Evolutionary conservation across 1,139 yeast genomes (phyloP).

Genomic region (Yamadazyma membranifaciens): DNA sequence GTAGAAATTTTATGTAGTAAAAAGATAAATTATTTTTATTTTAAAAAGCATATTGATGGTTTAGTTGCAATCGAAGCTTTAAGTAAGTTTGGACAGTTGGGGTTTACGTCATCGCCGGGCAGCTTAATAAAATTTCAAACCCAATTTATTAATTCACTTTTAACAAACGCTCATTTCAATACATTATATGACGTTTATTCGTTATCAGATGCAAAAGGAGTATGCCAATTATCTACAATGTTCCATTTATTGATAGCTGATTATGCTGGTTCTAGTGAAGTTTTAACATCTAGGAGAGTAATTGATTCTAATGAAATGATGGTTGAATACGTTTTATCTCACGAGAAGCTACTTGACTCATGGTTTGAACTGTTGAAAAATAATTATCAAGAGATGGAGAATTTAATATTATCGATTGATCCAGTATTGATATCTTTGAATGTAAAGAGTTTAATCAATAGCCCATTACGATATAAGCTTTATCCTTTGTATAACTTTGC

Average conservation of each 20-base stretch:
- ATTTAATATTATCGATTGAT: neutral
- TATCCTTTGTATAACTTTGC: slow-evolving; percentile 2
- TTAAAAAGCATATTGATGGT: slow-evolving; percentile 1
- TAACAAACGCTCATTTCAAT: neutral
- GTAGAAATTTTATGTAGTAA: neutral
- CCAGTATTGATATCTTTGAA: neutral
- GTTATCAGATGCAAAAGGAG: neutral
- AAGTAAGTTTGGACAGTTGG: slow-evolving; percentile 1
- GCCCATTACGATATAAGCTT: neutral
- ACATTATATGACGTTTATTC: neutral
- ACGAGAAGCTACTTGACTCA: neutral
- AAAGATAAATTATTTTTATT: neutral
- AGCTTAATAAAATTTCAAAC: neutral
- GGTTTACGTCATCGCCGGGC: neutral
- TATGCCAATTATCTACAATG: neutral
- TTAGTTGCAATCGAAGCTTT: neutral
- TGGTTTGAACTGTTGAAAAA: slow-evolving; percentile 4
- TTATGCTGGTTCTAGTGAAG: neutral
- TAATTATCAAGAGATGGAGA: neutral
- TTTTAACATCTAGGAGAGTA: no score
- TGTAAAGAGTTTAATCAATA: neutral
- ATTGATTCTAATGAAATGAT: neutral
- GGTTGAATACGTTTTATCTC: neutral
- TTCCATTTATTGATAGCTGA: neutral
- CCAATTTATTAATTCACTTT: neutral